phyloP scores from a whole-genome alignment of 139 green algal genomes.

The Chlamydomonas incerta region DNA sequence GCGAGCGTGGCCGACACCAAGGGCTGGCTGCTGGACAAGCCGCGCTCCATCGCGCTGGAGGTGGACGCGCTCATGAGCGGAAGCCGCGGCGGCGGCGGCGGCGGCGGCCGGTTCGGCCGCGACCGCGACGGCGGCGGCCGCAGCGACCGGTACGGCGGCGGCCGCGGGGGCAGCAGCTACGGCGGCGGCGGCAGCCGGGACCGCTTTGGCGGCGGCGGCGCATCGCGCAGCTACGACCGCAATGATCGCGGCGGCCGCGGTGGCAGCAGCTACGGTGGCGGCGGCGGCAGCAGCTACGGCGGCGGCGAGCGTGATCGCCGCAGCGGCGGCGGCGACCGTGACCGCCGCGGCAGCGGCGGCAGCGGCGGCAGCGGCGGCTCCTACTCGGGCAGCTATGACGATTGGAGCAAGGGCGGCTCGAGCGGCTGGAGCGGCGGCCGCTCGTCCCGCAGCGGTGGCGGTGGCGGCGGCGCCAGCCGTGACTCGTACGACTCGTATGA shows the following conservation, averaged over 20 bases:
- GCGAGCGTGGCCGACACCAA: neutral
- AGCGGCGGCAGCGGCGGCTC: neutral
- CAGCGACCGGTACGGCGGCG: constrained; percentile 16
- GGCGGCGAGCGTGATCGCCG: neutral
- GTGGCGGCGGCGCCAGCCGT: neutral
- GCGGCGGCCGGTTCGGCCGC: constrained; percentile 4
- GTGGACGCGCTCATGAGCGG: constrained; percentile 46
- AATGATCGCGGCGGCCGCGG: neutral
- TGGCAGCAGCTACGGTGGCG: neutral
- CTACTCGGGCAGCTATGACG: neutral
- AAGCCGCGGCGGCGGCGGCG: constrained; percentile 19
- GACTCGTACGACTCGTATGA: neutral
- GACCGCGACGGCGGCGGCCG: constrained; percentile 7
- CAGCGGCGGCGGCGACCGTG: neutral
- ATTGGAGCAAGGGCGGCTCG: neutral
- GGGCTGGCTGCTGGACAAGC: constrained; percentile 50
- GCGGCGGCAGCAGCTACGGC: constrained; percentile 1
- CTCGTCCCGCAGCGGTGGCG: neutral
- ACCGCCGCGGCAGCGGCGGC: neutral
- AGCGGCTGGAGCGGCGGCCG: neutral
- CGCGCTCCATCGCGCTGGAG: constrained; percentile 57
- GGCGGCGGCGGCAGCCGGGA: constrained; percentile 11
- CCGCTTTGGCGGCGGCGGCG: constrained; percentile 17
- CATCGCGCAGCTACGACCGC: neutral
- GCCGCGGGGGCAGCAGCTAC: neutral